Conservation (phyloP, 2,329 filamentous ascomycete genomes). For the Ceratocystis diversiconidia region DNA sequence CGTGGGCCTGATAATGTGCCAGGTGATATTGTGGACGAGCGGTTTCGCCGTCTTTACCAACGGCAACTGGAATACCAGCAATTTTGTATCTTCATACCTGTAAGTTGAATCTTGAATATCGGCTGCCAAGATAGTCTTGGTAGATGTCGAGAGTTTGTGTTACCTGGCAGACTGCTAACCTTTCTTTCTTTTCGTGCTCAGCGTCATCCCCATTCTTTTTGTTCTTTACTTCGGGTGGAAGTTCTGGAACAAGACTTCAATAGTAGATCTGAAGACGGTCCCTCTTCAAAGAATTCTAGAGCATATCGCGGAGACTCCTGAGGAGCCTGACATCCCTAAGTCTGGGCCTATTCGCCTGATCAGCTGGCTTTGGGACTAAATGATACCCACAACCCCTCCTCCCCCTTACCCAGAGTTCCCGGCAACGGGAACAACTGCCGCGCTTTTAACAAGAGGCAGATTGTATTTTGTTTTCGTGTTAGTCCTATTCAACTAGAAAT, state of each 20-base stretch:
- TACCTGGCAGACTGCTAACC: conserved; percentile 8
- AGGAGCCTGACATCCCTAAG: conserved; percentile 5
- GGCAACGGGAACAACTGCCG: neutral
- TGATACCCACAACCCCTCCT: neutral
- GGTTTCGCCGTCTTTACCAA: conserved; percentile 50
- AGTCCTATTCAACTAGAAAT: conserved; percentile 17
- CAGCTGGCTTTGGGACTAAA: conserved; percentile 18
- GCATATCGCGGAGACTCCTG: conserved; percentile 23
- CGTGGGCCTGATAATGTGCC: conserved; percentile 42
- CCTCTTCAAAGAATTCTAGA: conserved; percentile 39
- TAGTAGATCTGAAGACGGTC: conserved; percentile 37
- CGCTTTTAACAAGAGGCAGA: conserved; percentile 13
- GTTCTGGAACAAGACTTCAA: conserved; percentile 45
- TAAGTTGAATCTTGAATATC: conserved; percentile 27
- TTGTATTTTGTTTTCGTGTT: conserved; percentile 14
- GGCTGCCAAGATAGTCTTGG: neutral
- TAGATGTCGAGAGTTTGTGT: neutral
- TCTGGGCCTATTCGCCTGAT: conserved; percentile 11
- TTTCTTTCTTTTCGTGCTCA: conserved; percentile 22
- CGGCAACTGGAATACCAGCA: conserved; percentile 42
- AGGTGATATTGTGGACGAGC: conserved; percentile 53
- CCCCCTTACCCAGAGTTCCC: neutral
- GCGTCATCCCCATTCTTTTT: conserved; percentile 46
- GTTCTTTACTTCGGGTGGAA: conserved; percentile 50
- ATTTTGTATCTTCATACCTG: conserved; percentile 49